Base-by-base conservation (phyloP, 176 grass and related monocot species). In the Lolium multiflorum region DNA sequence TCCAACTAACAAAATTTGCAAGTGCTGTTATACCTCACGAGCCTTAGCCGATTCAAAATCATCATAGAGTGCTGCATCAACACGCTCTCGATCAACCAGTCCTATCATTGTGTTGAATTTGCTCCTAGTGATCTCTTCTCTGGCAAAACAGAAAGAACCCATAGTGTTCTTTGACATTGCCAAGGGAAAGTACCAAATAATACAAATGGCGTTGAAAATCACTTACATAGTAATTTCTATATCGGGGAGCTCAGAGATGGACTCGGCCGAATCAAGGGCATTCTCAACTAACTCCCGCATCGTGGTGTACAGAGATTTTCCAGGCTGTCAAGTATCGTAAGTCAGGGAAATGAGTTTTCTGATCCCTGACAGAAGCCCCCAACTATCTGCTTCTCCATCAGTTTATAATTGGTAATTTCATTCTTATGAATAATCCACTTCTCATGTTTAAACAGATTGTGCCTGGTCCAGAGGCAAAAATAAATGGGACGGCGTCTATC, bases 61-160 rank as follows among this genome's bases (percentile, higher is more conserved):
- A 95, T 98, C 96, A 83, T 98, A 95, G 18, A 98, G 91, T 44
- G 83, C 93, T 84, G 88, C 85, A 83, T 98, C 96, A 83, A 98
- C 88, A 77, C 93, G 96, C 44, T 92, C 86, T 58, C 91, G 91
- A 65, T 98, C 88, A 79, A 89, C 91, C 70, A 98, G 91, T 60
- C 96, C 96, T 75, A 98, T 98, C 96, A 98, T 95, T 71, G 93
- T 98, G 83, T 98, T 98, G 86, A 92, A 98, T 79, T 93, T 98
- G 88, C 86, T 91, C 88, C 84, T 98, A 9, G 78, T 98, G 57
- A 98, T 95, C 89, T 98, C 96, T 88, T 98, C 96, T 83, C 96
- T 98, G 69, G 41, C n/a, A 61, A 84, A 24, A 85, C 43, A 83
- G 11, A 24, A 79, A 51, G 67, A 28, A 77, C 14, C 43, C 55